These are phyloP conservation scores for Beauveria varroae DNA, from an alignment of 2,329 filamentous ascomycete species.

Conservation along the genomic window DNA sequence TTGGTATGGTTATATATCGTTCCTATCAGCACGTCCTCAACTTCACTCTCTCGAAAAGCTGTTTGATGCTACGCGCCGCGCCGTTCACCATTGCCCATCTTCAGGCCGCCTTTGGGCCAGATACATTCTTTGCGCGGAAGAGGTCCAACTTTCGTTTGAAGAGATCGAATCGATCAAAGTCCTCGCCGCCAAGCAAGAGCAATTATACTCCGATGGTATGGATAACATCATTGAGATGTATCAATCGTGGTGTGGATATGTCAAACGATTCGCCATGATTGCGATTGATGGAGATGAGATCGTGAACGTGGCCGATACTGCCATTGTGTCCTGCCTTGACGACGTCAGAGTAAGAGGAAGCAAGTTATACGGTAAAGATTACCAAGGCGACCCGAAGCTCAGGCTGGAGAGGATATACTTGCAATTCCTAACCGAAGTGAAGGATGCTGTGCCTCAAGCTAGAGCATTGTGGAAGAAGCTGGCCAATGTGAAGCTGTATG, in stretches of 20 bases:
- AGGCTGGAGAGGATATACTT: constrained; percentile 87
- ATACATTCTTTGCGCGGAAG: constrained; percentile 77
- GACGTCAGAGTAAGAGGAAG: constrained; percentile 75
- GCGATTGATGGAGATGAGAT: constrained; percentile 71
- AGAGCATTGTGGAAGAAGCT: constrained; percentile 71
- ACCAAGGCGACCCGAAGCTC: constrained; percentile 81
- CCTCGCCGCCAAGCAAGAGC: constrained; percentile 75
- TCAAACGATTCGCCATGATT: constrained; percentile 77
- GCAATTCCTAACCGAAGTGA: constrained; percentile 82
- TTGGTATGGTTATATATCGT: constrained; percentile 81
- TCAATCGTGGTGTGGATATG: constrained; percentile 87
- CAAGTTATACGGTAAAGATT: constrained; percentile 63
- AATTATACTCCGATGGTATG: constrained; percentile 80
- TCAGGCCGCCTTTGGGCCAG: constrained; percentile 87
- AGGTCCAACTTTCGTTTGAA: constrained; percentile 65
- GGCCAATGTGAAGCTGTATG: constrained; percentile 52
- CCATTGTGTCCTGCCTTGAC: constrained; percentile 77
- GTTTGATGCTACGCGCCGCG: constrained; percentile 68
- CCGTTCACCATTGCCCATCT: constrained; percentile 87
- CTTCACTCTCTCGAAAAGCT: constrained; percentile 34
- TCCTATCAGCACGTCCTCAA: constrained; percentile 46
- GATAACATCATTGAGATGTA: constrained; percentile 86
- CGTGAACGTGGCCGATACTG: constrained; percentile 82
- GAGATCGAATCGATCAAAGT: constrained; percentile 89
- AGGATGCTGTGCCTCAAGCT: constrained; percentile 68